A percentile compares a stretch with the other conserved stretches of the same genome.
Conservation (phyloP, 257 asterid genomes). For the Schizonepeta tenuifolia region DNA sequence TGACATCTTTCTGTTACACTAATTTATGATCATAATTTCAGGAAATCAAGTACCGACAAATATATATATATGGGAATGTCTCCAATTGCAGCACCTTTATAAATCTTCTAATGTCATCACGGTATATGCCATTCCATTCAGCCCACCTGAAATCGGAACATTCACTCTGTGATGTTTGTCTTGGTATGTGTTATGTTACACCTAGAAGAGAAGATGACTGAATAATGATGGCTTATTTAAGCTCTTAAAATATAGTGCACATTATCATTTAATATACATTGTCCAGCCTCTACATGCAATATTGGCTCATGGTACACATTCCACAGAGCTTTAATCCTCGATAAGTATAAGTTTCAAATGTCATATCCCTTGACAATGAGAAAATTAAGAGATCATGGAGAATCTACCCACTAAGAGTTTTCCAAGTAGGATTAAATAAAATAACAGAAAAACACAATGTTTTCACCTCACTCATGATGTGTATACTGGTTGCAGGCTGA, state of each 20-base stretch:
- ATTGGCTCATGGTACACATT: slow-evolving; percentile 11
- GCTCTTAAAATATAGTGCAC: slow-evolving; percentile 20
- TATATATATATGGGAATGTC: slow-evolving; percentile 24
- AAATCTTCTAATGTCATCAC: slow-evolving; percentile 85
- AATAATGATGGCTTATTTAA: slow-evolving; percentile 14
- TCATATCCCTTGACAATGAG: background rate
- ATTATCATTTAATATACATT: slow-evolving; percentile 14
- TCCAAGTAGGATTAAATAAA: slow-evolving; percentile 10
- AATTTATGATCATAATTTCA: background rate
- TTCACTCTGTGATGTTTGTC: slow-evolving; percentile 18
- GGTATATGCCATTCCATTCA: slow-evolving; percentile 97
- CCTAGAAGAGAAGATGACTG: slow-evolving; percentile 10
- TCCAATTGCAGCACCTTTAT: slow-evolving; percentile 68
- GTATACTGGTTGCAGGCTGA: slow-evolving; percentile 18
- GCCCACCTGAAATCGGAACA: slow-evolving; percentile 82
- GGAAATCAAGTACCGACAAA: slow-evolving; percentile 22
- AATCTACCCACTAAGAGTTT: slow-evolving; percentile 10
- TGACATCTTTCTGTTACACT: background rate
- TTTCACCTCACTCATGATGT: slow-evolving; percentile 5
- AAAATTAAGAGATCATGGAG: background rate
- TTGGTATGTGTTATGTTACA: slow-evolving; percentile 5
- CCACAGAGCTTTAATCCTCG: background rate
- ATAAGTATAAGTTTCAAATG: background rate
- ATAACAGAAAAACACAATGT: background rate
- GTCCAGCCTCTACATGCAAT: slow-evolving; percentile 22